Base-by-base conservation (phyloP, 1,284 basidiomycete genomes). In the Hemileia vastatrix region DNA sequence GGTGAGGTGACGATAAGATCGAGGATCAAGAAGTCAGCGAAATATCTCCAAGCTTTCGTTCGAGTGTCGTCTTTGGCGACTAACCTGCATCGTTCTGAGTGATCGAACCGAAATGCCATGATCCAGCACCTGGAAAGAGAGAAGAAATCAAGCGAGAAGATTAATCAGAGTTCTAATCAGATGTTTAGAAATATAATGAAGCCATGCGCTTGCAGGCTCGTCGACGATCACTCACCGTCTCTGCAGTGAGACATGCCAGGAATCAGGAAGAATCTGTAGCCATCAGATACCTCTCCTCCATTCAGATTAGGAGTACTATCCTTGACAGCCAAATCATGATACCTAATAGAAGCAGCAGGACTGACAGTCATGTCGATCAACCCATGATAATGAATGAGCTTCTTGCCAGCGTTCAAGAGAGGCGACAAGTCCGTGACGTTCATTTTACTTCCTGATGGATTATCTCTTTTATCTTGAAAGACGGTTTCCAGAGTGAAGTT, bases 301-400 rank as follows among this genome's bases (percentile, higher is more conserved):
- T 18, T 51, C 52, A 49, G 15, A n/a, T 21, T 43, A 43, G 33
- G 27, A 24, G 54, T 27, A 58, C 45, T 44, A 18, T 43, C 27
- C 15, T 33, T 21, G 27, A 32, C 27, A 21, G 66, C 65, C 13
- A 19, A 32, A 9, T 65, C 43, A 50, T 64, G 56, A 50, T 66
- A 68, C 18, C 49, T 44, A 9, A 49, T 33, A 24, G 67, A 67
- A 3, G 65, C 32, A 15, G 19, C 27, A 1, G 67, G 55, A 18
- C 27, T 40, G 57, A 68, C 59, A 36, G 44, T 51, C 2, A 61
- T 21, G 48, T 71, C 70, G 27, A 50, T 48, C 32, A 67, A 61
- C 18, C 70, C 70, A 54, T 71, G 70, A 18, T 65, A 70, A 53
- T 67, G 66, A 44, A 68, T 66, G 21, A 70, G 48, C 65, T 71